Conservation (phyloP, 495 filamentous ascomycete species). For the Xylaria flabelliformis region DNA sequence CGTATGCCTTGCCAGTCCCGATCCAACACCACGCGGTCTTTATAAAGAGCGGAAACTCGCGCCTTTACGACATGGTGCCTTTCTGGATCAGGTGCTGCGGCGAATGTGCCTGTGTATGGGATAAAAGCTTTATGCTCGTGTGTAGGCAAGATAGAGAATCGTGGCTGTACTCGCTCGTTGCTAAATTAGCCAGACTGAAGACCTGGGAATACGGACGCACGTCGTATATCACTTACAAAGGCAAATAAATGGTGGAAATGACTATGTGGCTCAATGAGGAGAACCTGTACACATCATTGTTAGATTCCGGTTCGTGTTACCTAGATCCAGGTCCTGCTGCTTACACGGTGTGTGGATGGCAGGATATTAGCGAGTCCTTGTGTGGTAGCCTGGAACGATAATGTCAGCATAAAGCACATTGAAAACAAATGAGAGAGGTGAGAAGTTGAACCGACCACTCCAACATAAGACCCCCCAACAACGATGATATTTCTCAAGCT, state of each 20-base stretch:
- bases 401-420: not conserved
- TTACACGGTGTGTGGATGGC: constrained; percentile 40
- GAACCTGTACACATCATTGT: constrained; percentile 41
- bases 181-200: not conserved
- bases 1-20: constrained; percentile 53
- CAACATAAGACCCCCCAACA: constrained; percentile 39
- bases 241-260: constrained; percentile 63
- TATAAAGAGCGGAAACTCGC: constrained; percentile 50
- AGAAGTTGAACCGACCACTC: constrained; percentile 30
- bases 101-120: constrained; percentile 53
- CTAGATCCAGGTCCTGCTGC: not conserved
- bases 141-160: constrained; percentile 55
- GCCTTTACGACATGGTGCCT: constrained; percentile 51
- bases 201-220: no score
- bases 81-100: constrained; percentile 39
- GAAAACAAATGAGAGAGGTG: not conserved
- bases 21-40: constrained; percentile 50
- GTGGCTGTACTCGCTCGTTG: constrained; percentile 45
- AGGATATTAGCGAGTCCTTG: constrained; percentile 37
- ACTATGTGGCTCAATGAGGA: constrained; percentile 58
- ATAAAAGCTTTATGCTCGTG: constrained; percentile 65
- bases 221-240: constrained; percentile 48
- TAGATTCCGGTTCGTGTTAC: not conserved
- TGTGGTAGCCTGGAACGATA: constrained; percentile 31
- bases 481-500: constrained; percentile 36